Evolutionary conservation across 768 basidiomycete species (phyloP).

Genomic region (Suillus spraguei): DNA sequence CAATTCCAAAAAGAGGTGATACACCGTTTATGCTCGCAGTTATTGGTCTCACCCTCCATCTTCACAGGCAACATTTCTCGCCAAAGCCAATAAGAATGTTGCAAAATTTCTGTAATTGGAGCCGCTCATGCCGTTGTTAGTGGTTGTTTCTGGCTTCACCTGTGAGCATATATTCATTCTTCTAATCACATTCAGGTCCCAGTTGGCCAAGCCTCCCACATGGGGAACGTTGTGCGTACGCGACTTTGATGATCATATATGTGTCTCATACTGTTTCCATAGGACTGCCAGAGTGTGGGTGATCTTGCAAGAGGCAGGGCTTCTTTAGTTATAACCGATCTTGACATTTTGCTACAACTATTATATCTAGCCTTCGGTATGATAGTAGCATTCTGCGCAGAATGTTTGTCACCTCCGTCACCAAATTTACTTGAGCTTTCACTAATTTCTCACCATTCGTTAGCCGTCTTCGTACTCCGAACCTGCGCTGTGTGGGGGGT

Average conservation of each 20-base stretch:
- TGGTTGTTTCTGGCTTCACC: not conserved
- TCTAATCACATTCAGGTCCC: not conserved
- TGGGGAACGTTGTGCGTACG: not conserved
- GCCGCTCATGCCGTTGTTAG: slow-evolving; percentile 2
- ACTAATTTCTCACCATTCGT: not conserved
- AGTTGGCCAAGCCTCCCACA: not conserved
- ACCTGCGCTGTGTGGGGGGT: not conserved
- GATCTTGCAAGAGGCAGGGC: not conserved
- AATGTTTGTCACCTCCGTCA: not conserved
- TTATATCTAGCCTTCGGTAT: not conserved
- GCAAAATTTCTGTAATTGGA: not conserved
- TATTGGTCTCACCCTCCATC: not conserved
- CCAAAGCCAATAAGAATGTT: not conserved
- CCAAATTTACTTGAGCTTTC: not conserved
- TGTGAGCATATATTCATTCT: not conserved
- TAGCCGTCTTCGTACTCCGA: slow-evolving; percentile 4
- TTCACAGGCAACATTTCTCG: not conserved
- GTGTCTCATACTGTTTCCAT: not conserved
- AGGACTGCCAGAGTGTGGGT: not conserved
- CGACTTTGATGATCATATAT: not conserved
- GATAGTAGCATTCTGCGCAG: not conserved
- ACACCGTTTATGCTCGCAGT: not conserved
- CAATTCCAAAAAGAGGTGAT: slow-evolving; percentile 4
- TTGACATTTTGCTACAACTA: not conserved
- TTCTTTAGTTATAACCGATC: not conserved